Evolutionary conservation across 2,329 filamentous ascomycete species (phyloP), one percentile per base, ranked within the genome.

Genomic region (Pseudocercospora eumusae): DNA sequence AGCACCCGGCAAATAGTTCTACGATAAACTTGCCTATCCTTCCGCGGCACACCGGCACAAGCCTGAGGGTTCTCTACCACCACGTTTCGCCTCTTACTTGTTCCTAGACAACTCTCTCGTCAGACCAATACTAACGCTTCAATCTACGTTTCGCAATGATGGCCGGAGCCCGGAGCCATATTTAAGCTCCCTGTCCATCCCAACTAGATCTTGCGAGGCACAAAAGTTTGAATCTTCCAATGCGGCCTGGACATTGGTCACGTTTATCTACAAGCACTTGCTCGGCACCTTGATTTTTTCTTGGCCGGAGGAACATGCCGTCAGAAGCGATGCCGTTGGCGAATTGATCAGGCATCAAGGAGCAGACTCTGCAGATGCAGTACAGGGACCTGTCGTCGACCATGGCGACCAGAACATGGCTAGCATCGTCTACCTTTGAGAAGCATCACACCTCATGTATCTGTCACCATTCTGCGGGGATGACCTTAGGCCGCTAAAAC

Each of bases 361-460:
- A 27, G 20, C 47, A 52, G 25, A 25, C 25, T 28, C 47, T n/a
- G 21, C 23, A 21, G 15, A 52, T 25, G 21, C 47, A n/a, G 18
- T n/a, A 18, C 47, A 52, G 47, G 47, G 25, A 40, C 15, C 23
- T 27, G 20, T 28, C 9, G 20, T 28, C 9, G 20, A 18, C 47
- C 52, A 40, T 23, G 52, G n/a, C 52, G n/a, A 54, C 52, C 52
- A 54, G n/a, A 54, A 20, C 27, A 40, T 36, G 52, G 52, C 52
- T 31, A 2, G 7, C 28, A 13, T 54, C 21, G 28, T 5, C 18
- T 23, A 23, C 11, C 52, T 18, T 54, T 20, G 15, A 25, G 23
- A 27, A 28, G 13, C 9, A 25, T 28, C 25, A 33, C 31, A 33
- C 31, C 31, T 33, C 31, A 33, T 33, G 52, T 33, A 15, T 40